Conservation (phyloP, 805 yeast species). For the Yamadazyma olivae region DNA sequence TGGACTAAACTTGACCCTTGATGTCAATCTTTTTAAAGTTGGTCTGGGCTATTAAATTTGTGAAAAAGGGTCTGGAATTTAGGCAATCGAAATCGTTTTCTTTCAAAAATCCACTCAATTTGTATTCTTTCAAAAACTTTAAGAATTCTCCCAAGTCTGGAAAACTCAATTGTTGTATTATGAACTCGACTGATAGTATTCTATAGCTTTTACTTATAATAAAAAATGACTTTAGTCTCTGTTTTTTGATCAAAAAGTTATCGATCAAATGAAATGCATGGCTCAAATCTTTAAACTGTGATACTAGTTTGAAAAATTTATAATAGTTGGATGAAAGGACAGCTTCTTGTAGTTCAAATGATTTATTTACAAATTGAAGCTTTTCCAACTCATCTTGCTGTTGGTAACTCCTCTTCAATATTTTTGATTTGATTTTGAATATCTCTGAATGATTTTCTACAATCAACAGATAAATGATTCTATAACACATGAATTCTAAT, state of each 20-base stretch:
- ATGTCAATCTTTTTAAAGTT: constrained; percentile 69
- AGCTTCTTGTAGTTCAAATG: constrained; percentile 14
- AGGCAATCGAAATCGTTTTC: constrained; percentile 27
- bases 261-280: constrained; percentile 21
- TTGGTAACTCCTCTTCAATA: constrained; percentile 6
- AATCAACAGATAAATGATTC: constrained; percentile 69
- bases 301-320: constrained; percentile 40
- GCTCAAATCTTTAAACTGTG: constrained; percentile 13
- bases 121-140: constrained; percentile 40
- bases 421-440: constrained; percentile 34
- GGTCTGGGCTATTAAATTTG: constrained; percentile 28
- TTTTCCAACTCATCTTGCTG: constrained; percentile 11
- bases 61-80: constrained; percentile 32
- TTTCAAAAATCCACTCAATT: constrained; percentile 28
- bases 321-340: constrained; percentile 36
- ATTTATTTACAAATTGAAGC: constrained; percentile 13
- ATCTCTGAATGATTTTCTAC: constrained; percentile 65
- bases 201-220: constrained; percentile 57
- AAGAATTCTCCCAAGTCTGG: constrained; percentile 30
- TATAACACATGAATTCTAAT: constrained; percentile 69
- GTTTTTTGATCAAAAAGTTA: constrained; percentile 52
- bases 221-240: constrained; percentile 54
- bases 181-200: constrained; percentile 35
- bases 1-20: constrained; percentile 76
- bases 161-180: constrained; percentile 41